These are phyloP conservation scores for Luffa acutangula DNA, from an alignment of 306 rosid species.

Conservation along the genomic window DNA sequence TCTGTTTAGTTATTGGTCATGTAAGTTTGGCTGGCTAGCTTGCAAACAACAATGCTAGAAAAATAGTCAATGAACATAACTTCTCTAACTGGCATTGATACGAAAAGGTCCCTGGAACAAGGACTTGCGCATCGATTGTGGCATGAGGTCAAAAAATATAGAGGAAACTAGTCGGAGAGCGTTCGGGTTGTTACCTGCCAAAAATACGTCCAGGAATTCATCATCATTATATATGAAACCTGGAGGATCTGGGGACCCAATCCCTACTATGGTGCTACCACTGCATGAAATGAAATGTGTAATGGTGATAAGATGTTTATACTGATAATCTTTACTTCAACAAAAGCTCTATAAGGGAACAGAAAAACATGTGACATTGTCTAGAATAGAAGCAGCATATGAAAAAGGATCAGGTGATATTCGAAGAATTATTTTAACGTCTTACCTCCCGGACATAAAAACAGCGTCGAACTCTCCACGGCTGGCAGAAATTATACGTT, in stretches of 20 bases:
- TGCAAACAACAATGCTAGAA: not conserved
- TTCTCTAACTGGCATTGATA: not conserved
- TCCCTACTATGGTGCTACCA: constrained; percentile 96
- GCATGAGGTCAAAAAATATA: not conserved
- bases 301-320: not conserved
- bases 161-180: not conserved
- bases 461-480: constrained; percentile 83
- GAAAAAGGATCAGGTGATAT: not conserved
- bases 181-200: constrained; percentile 53
- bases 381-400: not conserved
- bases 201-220: constrained; percentile 67
- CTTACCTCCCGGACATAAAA: constrained; percentile 96
- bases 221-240: constrained; percentile 73
- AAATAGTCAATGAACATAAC: not conserved
- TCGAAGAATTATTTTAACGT: constrained; percentile 3
- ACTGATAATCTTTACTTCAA: not conserved
- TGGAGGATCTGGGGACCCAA: constrained; percentile 97
- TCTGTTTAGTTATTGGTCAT: not conserved
- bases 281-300: constrained; percentile 32
- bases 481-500: constrained; percentile 67
- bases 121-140: not conserved
- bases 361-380: not conserved
- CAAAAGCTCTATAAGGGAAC: not conserved
- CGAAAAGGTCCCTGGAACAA: not conserved
- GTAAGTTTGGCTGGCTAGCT: not conserved